Evolutionary conservation across 2,329 filamentous ascomycete species (phyloP).

Genomic region (Hyphodiscus sp.): DNA sequence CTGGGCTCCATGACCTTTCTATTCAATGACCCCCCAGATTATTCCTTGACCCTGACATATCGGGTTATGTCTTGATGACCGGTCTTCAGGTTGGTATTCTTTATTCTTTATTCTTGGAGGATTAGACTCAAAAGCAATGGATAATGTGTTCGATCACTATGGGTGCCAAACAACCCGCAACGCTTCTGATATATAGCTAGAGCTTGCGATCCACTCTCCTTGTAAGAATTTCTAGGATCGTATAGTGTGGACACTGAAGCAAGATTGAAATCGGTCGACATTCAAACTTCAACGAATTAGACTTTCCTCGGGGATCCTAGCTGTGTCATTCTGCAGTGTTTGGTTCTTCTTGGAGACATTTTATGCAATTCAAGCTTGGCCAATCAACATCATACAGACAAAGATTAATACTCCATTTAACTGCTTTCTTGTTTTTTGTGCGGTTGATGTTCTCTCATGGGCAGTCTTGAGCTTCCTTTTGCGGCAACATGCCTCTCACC

Average conservation of each 20-base stretch:
- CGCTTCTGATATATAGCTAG: slow-evolving; percentile 40
- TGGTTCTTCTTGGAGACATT: slow-evolving; percentile 38
- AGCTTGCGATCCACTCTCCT: slow-evolving; percentile 44
- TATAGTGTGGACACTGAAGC: slow-evolving; percentile 52
- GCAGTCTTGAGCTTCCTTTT: not conserved
- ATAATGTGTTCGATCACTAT: not conserved
- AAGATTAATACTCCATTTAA: too few relatives aligned
- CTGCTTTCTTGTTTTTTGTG: too few relatives aligned
- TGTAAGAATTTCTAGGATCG: slow-evolving; percentile 34
- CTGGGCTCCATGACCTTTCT: too few relatives aligned
- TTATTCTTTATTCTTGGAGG: too few relatives aligned
- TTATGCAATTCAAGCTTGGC: slow-evolving; percentile 3
- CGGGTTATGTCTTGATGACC: too few relatives aligned
- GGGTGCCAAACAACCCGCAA: not conserved
- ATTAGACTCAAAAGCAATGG: too few relatives aligned
- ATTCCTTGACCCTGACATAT: too few relatives aligned
- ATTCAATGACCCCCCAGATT: too few relatives aligned
- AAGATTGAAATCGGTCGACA: slow-evolving; percentile 38
- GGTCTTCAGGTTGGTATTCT: too few relatives aligned
- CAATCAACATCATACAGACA: not conserved
- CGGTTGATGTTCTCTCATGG: too few relatives aligned
- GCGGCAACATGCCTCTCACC: slow-evolving; percentile 9
- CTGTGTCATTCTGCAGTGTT: slow-evolving; percentile 25
- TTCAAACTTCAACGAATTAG: slow-evolving; percentile 29
- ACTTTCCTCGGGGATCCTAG: slow-evolving; percentile 27